These are phyloP conservation scores for Arctium minus DNA, from an alignment of 129 eudicot species.

Conservation along the genomic window DNA sequence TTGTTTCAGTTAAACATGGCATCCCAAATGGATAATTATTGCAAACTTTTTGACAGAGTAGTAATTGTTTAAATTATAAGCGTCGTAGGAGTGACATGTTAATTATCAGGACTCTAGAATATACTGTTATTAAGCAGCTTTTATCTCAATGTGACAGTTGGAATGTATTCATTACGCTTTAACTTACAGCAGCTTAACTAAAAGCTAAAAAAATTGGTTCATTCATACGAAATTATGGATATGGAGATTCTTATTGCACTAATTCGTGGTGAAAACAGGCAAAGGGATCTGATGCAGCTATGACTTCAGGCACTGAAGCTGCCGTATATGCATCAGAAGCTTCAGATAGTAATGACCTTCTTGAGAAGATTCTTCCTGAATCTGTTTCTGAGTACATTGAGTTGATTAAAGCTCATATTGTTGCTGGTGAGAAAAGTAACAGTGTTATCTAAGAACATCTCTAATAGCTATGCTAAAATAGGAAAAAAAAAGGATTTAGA, in stretches of 20 bases:
- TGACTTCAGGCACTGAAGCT: constrained; percentile 88
- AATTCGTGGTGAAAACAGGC: constrained; percentile 36
- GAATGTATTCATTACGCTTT: background rate
- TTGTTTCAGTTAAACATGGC: background rate
- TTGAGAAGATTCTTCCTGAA: constrained; percentile 80
- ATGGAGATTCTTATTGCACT: background rate
- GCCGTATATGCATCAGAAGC: constrained; percentile 98
- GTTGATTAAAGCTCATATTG: constrained; percentile 74
- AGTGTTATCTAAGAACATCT: background rate
- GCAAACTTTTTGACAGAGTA: background rate
- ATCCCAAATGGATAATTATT: background rate
- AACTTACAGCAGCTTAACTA: background rate
- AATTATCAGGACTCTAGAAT: background rate
- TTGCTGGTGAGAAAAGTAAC: constrained; percentile 51
- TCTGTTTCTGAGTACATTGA: constrained; percentile 76
- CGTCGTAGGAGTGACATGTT: background rate
- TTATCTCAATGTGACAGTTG: background rate
- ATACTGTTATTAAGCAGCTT: background rate
- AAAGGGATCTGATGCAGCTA: constrained; percentile 96
- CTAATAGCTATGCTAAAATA: too few species aligned
- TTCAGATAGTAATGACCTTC: constrained; percentile 80
- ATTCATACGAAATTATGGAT: background rate
- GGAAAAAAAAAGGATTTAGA: too few species aligned
- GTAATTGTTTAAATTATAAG: background rate
- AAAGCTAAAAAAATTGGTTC: background rate